Base-by-base conservation (phyloP, 768 basidiomycete species). In the Tylopilus vinaceipallidus region DNA sequence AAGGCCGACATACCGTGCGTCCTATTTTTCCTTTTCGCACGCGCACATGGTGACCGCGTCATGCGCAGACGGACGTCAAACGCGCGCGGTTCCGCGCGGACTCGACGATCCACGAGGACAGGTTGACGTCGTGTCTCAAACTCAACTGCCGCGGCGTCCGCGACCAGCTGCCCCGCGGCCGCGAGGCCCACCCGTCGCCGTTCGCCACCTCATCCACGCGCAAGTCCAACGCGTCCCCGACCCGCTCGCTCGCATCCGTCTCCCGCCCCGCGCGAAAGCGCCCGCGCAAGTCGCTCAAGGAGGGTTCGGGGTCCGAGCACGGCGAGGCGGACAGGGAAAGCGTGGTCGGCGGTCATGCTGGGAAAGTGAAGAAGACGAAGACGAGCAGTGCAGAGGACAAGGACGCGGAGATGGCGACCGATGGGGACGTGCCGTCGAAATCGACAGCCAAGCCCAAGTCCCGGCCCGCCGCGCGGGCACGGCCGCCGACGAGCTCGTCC, bases 31-130 rank as follows among this genome's bases (percentile, higher is more conserved):
- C n/a, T n/a, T n/a, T n/a, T n/a, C n/a, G n/a, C n/a, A n/a, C n/a
- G n/a, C n/a, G n/a, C n/a, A n/a, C n/a, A n/a, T n/a, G n/a, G n/a
- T n/a, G n/a, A n/a, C n/a, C n/a, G n/a, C n/a, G n/a, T n/a, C n/a
- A n/a, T n/a, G n/a, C n/a, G 26, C 52, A 90, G 88, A 84, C 79
- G 2, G 89, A 91, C 57, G 46, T 67, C 33, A 90, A 80, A 67
- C 86, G 89, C 38, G 89, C 89, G 0, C 76, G 88, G 6, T 91
- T 89, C 72, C 81, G 88, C 42, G 81, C 82, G 6, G 89, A 91
- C 65, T 85, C 89, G 14, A 82, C 84, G 1, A 56, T 70, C 44
- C 55, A 70, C 26, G 72, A 86, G 51, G 89, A 91, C 62, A 90
- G 83, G 63, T 76, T 91, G 47, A 66, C 67, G 2, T 78, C 85